A percentile compares a stretch with the other conserved stretches of the same genome.
These are phyloP conservation scores for Fraxinus anomala DNA, from an alignment of 257 asterid species.

Conservation along the genomic window DNA sequence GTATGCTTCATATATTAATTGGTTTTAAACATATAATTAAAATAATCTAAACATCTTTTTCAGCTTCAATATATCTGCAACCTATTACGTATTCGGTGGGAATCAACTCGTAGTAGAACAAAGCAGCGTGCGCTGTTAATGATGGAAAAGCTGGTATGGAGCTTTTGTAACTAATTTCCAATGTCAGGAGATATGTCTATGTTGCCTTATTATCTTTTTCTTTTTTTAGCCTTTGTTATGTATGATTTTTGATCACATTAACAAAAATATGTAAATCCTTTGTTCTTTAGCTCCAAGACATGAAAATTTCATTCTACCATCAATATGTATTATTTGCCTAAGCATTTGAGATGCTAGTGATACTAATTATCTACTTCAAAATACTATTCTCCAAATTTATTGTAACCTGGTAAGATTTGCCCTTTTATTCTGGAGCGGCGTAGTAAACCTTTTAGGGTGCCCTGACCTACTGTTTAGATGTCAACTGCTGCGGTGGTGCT, in stretches of 20 bases:
- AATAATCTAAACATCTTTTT: constrained; percentile 23
- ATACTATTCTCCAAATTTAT: background rate
- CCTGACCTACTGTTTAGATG: background rate
- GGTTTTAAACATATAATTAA: background rate
- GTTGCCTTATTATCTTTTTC: background rate
- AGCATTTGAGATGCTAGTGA: background rate
- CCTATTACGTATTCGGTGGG: constrained; percentile 84
- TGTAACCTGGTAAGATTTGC: background rate
- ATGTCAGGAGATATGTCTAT: background rate
- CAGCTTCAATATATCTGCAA: constrained; percentile 65
- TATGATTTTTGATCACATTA: background rate
- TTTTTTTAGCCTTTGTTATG: background rate
- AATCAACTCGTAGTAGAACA: constrained; percentile 84
- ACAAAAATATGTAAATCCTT: background rate
- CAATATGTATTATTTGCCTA: background rate
- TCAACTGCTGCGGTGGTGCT: background rate
- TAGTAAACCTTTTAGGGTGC: background rate
- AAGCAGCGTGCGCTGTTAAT: constrained; percentile 86
- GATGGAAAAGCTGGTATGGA: constrained; percentile 79
- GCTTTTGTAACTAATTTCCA: background rate
- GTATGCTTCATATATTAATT: constrained; percentile 14
- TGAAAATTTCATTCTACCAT: background rate
- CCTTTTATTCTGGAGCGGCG: background rate
- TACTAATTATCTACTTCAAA: background rate
- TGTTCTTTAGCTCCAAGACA: constrained; percentile 1